A percentile compares a stretch with the other conserved stretches of the same genome.
Evolutionary conservation across 2,329 filamentous ascomycete genomes (phyloP).

Genomic region (Penicillium olsonii): DNA sequence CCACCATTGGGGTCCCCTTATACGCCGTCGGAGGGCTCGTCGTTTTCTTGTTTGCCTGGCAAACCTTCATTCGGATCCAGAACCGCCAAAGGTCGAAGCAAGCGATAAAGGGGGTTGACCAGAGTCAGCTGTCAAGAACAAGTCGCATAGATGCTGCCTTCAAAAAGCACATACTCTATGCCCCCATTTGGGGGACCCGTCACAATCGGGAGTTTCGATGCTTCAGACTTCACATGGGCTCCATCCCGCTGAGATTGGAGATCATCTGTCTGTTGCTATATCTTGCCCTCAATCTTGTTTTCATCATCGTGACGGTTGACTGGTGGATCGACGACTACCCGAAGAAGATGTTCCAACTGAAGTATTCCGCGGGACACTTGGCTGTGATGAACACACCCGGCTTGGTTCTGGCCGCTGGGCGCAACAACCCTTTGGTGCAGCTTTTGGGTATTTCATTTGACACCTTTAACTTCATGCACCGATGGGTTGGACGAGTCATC

Average conservation of each 20-base stretch:
- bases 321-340: conserved; percentile 32
- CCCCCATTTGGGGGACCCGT: conserved; percentile 69
- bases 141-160: conserved; percentile 23
- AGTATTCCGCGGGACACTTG: conserved; percentile 79
- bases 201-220: conserved; percentile 73
- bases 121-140: conserved; percentile 20
- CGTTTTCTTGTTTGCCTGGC: conserved; percentile 25
- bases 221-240: conserved; percentile 68
- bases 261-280: conserved; percentile 67
- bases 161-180: conserved; percentile 50
- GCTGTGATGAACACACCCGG: conserved; percentile 85
- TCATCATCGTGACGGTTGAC: conserved; percentile 54
- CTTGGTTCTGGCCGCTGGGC: conserved; percentile 78
- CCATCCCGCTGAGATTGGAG: conserved; percentile 72
- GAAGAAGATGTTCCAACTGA: conserved; percentile 51
- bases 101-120: conserved; percentile 22
- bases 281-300: conserved; percentile 68
- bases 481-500: conserved; percentile 76
- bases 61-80: conserved; percentile 24
- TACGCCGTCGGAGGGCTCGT: conserved; percentile 30
- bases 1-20: conserved; percentile 32
- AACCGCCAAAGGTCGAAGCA: conserved; percentile 26
- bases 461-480: conserved; percentile 85
- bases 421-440: conserved; percentile 85
- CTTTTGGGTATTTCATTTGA: conserved; percentile 85